Conservation (phyloP, 2,329 filamentous ascomycete species). For the Clarireedia paspali region DNA sequence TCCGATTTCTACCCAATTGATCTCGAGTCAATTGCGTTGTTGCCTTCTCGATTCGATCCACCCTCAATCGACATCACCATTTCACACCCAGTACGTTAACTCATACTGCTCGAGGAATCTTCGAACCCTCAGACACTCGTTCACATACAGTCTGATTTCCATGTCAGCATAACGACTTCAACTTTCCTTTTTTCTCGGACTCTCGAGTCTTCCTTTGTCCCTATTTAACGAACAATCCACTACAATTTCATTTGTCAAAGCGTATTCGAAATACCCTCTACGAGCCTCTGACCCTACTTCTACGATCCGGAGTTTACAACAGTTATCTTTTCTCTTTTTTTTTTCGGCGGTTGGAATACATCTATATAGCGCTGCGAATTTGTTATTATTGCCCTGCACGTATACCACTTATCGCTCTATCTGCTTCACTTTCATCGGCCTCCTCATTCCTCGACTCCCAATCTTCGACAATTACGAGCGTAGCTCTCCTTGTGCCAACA, state of each 20-base stretch:
- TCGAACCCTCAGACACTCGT: constrained; percentile 25
- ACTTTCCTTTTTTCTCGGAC: constrained; percentile 30
- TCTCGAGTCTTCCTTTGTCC: constrained; percentile 23
- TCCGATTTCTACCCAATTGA: constrained; percentile 11
- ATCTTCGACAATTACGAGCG: constrained; percentile 20
- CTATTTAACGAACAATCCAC: constrained; percentile 34
- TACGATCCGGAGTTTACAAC: constrained; percentile 31
- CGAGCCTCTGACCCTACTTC: constrained; percentile 34
- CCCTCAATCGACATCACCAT: constrained; percentile 16
- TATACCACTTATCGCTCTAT: constrained; percentile 10
- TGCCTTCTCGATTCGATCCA: constrained; percentile 17
- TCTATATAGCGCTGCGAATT: constrained; percentile 32
- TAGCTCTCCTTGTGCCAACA: constrained; percentile 27
- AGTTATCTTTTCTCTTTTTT: constrained; percentile 23
- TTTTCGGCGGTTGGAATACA: constrained; percentile 27
- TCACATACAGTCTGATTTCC: constrained; percentile 22
- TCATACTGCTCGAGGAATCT: constrained; percentile 13
- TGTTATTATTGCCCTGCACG: constrained; percentile 23
- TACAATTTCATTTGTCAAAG: constrained; percentile 42
- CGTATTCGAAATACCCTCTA: constrained; percentile 34
- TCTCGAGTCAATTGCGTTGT: constrained; percentile 15
- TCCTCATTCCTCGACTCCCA: constrained; percentile 14
- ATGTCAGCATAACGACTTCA: constrained; percentile 32
- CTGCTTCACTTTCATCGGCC: constrained; percentile 14
- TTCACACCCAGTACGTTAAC: neutral